Evolutionary conservation across 352 stramenopile species (phyloP), one percentile per base, ranked within the genome.

Genomic region (Pythium utonaiense): DNA sequence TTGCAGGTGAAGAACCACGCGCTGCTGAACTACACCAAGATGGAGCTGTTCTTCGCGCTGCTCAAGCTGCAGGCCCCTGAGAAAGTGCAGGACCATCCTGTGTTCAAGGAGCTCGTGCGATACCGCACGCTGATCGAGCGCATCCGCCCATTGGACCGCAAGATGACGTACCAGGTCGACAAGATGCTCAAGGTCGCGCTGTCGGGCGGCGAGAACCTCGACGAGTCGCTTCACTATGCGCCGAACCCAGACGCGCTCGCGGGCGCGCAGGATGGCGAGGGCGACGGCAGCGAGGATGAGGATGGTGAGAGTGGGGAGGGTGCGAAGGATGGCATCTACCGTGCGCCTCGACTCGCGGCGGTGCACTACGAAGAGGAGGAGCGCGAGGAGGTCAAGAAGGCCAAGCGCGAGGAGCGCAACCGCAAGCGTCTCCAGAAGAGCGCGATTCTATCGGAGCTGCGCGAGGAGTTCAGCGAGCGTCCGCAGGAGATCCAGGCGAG

Each of bases 131-230:
- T 95, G n/a, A 61, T 95, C 27, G 85, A 95, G 66, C 85, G 85
- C 28, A 85, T 95, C 63, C 83, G 77, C 27, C 86, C 86, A 30
- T 70, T 95, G 17, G 86, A 95, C 53, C 83, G 83, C 48, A 95
- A 95, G 70, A 82, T 95, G 70, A 91, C 89, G 67, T 95, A 95
- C 64, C 86, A 95, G 63, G 82, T 95, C n/a, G 86, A 95, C 71
- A 95, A 95, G 64, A 86, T 95, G 79, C 81, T 93, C 58, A 92
- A 93, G 73, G 83, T 93, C 41, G 83, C 83, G n/a, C 55, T 92
- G 9, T 89, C 80, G 19, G 81, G 78, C 17, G 77, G 78, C 61
- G 80, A 89, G 57, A 77, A 82, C 31, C 51, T 92, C 47, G 83
- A 93, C 57, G 83, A 89, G 54, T 87, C 83, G 53, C 67, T 95